Percentiles rank a stretch among this genome's conserved stretches.
These are phyloP conservation scores for Colletotrichum sp. DNA, from an alignment of 2,329 filamentous ascomycete genomes.

Conservation along the genomic window DNA sequence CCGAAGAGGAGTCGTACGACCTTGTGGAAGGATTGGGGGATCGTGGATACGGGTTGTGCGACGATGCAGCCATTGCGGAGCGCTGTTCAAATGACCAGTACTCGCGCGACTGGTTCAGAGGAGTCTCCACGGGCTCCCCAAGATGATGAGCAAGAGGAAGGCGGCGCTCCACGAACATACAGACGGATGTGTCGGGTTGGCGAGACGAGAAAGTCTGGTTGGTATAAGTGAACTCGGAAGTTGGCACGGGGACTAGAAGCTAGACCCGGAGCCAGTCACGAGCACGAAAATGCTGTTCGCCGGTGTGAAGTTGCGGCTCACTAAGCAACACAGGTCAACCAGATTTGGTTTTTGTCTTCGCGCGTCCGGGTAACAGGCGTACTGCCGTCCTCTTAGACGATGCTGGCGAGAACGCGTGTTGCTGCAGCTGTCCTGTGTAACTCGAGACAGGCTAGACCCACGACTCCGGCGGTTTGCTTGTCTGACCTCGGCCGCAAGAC, in stretches of 20 bases:
- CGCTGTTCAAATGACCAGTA: conserved; percentile 32
- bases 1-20: conserved; percentile 69
- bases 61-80: conserved; percentile 26
- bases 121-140: conserved; percentile 42
- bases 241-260: neutral
- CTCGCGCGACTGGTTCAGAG: conserved; percentile 38
- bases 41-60: conserved; percentile 64
- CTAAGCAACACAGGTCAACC: neutral
- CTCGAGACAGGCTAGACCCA: neutral
- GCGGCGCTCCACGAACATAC: conserved; percentile 46
- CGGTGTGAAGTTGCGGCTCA: neutral
- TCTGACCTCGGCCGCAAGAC: neutral
- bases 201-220: neutral
- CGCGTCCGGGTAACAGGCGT: neutral
- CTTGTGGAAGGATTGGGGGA: conserved; percentile 66
- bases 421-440: conserved; percentile 11
- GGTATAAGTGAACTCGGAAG: neutral
- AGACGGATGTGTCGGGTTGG: conserved; percentile 28
- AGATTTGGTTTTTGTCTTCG: neutral
- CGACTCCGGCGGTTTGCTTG: conserved; percentile 1
- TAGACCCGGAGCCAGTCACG: neutral
- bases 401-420: conserved; percentile 1
- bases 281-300: neutral
- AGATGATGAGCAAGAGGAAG: conserved; percentile 40
- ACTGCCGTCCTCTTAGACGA: neutral